Percentiles rank a stretch among this genome's conserved stretches.
Evolutionary conservation across 2,329 filamentous ascomycete genomes (phyloP).

Genomic region (Drechslerella dactyloides): DNA sequence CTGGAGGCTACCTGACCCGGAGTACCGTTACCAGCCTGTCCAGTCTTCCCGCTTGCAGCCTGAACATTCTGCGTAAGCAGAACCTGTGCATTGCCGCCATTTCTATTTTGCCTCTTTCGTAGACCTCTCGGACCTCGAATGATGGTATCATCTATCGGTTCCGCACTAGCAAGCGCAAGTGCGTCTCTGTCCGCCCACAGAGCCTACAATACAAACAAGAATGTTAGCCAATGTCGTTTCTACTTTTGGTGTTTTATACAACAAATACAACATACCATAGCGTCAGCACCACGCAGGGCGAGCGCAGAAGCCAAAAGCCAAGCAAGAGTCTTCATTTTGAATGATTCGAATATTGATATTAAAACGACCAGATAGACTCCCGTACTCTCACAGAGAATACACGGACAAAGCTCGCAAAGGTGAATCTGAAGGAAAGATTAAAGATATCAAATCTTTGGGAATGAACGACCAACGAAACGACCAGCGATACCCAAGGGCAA

Average conservation of each 20-base stretch:
- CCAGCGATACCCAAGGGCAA: slow-evolving; percentile 54
- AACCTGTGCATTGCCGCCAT: slow-evolving; percentile 37
- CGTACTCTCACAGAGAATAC: slow-evolving; percentile 49
- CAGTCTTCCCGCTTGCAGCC: slow-evolving; percentile 62
- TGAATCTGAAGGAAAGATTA: slow-evolving; percentile 44
- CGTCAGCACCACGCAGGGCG: slow-evolving; percentile 31
- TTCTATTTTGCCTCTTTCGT: background rate
- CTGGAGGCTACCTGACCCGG: slow-evolving; percentile 64
- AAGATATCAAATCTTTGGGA: slow-evolving; percentile 45
- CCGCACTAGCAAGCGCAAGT: too few relatives aligned
- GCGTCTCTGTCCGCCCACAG: background rate
- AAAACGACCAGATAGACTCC: slow-evolving; percentile 19
- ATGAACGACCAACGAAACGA: slow-evolving; percentile 34
- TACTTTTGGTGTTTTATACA: too few relatives aligned
- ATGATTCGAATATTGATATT: slow-evolving; percentile 29
- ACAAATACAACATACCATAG: slow-evolving; percentile 32
- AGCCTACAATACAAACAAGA: background rate
- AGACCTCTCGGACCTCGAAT: background rate
- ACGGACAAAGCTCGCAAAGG: slow-evolving; percentile 38
- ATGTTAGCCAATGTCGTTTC: too few relatives aligned
- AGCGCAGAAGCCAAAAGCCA: slow-evolving; percentile 44
- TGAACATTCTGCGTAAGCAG: slow-evolving; percentile 61
- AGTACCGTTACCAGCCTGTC: slow-evolving; percentile 59
- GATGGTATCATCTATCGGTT: too few relatives aligned
- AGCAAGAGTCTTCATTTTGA: slow-evolving; percentile 39